Percentiles rank a stretch among this genome's conserved stretches.
Conservation (phyloP, 208 protist species). For the Jaenimonas drosophilae region DNA sequence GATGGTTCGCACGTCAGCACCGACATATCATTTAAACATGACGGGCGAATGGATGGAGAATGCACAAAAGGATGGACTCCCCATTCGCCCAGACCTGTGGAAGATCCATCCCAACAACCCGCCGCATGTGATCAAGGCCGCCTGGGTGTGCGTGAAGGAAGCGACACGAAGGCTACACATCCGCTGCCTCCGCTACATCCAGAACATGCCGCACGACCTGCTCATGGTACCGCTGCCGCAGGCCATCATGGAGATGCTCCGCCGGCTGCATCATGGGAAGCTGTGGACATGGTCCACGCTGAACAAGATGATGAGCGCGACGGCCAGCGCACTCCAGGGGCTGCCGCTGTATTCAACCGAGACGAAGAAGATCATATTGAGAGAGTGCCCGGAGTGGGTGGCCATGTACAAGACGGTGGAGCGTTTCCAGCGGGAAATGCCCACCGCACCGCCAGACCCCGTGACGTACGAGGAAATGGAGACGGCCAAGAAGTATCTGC, state of each 20-base stretch:
- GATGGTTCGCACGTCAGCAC: neutral
- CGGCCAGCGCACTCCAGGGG: neutral
- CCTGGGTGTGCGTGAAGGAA: neutral
- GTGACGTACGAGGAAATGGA: neutral
- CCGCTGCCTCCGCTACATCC: neutral
- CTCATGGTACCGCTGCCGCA: neutral
- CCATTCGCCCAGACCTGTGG: neutral
- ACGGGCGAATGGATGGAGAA: too few species aligned
- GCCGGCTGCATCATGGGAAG: neutral
- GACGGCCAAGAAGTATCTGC: neutral
- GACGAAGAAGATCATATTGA: neutral
- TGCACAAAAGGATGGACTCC: neutral
- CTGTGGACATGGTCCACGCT: neutral
- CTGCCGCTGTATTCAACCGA: constrained; percentile 1
- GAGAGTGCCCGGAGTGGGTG: neutral
- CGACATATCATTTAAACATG: neutral
- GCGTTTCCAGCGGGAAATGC: constrained; percentile 1
- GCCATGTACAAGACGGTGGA: neutral
- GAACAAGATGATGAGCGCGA: neutral
- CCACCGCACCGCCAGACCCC: neutral
- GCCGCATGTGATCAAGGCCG: neutral
- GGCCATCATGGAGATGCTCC: constrained; percentile 1
- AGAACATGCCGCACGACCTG: constrained; percentile 3
- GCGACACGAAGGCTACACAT: neutral
- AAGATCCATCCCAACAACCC: neutral